Evolutionary conservation across 2,329 filamentous ascomycete species (phyloP), one percentile per base, ranked within the genome.

Genomic region (Xylariaceae sp.): DNA sequence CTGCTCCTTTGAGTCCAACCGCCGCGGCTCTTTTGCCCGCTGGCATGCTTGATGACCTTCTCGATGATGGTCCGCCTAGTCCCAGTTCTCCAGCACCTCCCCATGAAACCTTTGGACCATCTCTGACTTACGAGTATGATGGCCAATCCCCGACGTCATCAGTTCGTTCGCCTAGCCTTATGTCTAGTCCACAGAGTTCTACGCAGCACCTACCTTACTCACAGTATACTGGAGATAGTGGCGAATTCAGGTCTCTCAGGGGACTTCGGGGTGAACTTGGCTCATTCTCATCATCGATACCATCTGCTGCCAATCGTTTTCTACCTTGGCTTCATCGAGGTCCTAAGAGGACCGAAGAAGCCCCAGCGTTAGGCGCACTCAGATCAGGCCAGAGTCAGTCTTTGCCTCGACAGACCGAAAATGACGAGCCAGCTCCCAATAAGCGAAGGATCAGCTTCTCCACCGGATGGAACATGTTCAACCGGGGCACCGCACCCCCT

Each of bases 381-480:
- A 89, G 88, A 65, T 72, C 81, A 32, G 80, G 81, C 0, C 87
- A 92, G 67, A 91, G 87, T 64, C 87, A 89, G 65, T 92, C 89
- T 0, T 83, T 94, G 61, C 89, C 89, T 4, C 75, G 80, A 19
- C 78, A 79, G 57, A 72, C 72, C 57, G 87, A 80, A 27, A 83
- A 84, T 9, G 70, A 68, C 62, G 86, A 79, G 65, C 73, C 66
- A 59, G 71, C 72, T 68, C 76, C 65, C 58, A 81, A 68, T 68
- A 81, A 73, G 70, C 81, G 82, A 29, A 76, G 80, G 40, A 79
- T 80, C 37, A 85, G 80, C 63, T 76, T 85, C 44, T 77, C 78
- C 2, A 66, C 70, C 62, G 77, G 79, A 55, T 88, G 80, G 80
- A 77, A 70, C 51, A 71, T 79, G 65, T 84, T 83, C 64, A 77